Base-by-base conservation (phyloP, 176 grass and related monocot species). In the Raddia guianensis region DNA sequence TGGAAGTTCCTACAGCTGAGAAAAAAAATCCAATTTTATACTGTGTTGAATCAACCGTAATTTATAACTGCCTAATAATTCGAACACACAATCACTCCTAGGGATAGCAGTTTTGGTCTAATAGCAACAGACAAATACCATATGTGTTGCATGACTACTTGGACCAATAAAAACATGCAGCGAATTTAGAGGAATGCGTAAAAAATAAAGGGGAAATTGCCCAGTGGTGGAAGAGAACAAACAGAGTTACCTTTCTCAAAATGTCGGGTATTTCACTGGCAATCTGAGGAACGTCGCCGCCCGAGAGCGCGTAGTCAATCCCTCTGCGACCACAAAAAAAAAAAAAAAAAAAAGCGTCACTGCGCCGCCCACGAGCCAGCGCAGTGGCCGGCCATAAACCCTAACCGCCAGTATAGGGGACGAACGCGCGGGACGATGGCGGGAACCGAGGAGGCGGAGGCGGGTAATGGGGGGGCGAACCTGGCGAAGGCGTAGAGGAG, bases 251-350 rank as follows among this genome's bases (percentile, higher is more conserved):
- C 92, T 93, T 92, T 35, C 80, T 93, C 81, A 99, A 27, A 75
- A 89, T 72, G 27, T 66, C 66, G 4, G 96, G 96, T 86, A 99
- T 87, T 1, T 87, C 56, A 54, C 71, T 2, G 56, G 86, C 81
- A 20, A 91, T 78, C 18, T 1, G 1, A 73, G 96, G 96, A 68
- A 95, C 63, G 79, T 95, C 86, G 9, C 80, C 88, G 65, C 71
- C 80, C 47, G 92, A 93, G 66, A 99, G 90, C 42, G 92, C 86
- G 70, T 86, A 99, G 65, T 99, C 96, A 54, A 99, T 95, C 44
- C 92, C 90, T 78, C 96, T 99, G 90, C 73, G 78, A 74, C 47
- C 46, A 82, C 14, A 44, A 72, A 54, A 12, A 70, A 75, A 20
- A 12, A 12, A 72, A 54, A 12, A 66, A 75, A 20, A 12, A 70